Evolutionary conservation across 2,329 filamentous ascomycete species (phyloP).

Genomic region (Colletotrichum ledebouriae): DNA sequence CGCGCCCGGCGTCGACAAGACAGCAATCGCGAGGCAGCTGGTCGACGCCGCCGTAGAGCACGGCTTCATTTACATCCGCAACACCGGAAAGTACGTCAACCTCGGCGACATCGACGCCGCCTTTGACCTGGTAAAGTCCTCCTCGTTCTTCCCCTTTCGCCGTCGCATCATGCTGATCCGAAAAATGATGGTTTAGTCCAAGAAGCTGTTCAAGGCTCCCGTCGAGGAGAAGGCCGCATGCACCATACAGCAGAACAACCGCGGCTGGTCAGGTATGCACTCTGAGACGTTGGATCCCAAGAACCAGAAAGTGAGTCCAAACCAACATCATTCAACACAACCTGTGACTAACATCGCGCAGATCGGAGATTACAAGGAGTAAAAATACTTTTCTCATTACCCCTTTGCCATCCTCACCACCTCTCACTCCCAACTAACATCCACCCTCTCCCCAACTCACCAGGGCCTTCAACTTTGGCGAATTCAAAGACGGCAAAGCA

Average conservation of each 20-base stretch:
- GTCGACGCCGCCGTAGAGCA: slow-evolving; percentile 84
- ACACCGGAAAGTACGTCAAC: slow-evolving; percentile 77
- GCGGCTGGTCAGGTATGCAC: slow-evolving; percentile 91
- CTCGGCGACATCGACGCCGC: slow-evolving; percentile 74
- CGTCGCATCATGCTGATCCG: not conserved
- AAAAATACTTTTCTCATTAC: slow-evolving; percentile 44
- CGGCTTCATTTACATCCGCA: slow-evolving; percentile 92
- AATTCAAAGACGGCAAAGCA: slow-evolving; percentile 76
- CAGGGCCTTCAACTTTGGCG: slow-evolving; percentile 92
- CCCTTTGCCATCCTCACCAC: not conserved
- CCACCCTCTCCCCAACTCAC: not conserved
- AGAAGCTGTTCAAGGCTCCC: slow-evolving; percentile 79
- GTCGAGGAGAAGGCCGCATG: slow-evolving; percentile 79
- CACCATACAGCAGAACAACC: slow-evolving; percentile 83
- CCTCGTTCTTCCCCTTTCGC: not conserved
- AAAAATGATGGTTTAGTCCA: slow-evolving; percentile 64
- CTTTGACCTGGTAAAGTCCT: slow-evolving; percentile 75
- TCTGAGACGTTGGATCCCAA: slow-evolving; percentile 89
- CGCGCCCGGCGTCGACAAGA: slow-evolving; percentile 64
- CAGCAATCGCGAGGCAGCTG: slow-evolving; percentile 74
- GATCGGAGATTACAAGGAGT: slow-evolving; percentile 93
- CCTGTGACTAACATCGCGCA: slow-evolving; percentile 49
- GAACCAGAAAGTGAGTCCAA: slow-evolving; percentile 75
- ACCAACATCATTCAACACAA: not conserved
- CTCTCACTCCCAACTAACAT: slow-evolving; percentile 4